phyloP scores from a whole-genome alignment of 805 yeast species.

The Cyberlindnera subsufficiens region DNA sequence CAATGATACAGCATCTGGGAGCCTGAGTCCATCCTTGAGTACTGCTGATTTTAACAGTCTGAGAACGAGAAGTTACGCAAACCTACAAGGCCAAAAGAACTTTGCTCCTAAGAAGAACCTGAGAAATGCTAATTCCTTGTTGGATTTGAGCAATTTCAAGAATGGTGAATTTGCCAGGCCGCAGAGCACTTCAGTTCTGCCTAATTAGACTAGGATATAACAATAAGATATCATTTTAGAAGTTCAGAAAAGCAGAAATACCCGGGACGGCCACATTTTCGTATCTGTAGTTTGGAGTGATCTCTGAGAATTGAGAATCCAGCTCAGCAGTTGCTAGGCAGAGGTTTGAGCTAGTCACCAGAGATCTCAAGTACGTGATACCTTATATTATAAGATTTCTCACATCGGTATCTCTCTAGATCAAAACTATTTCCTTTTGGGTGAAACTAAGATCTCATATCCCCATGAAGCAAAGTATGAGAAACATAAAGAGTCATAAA shows the following conservation, averaged over 20 bases:
- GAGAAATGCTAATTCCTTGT: conserved; percentile 12
- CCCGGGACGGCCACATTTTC: too few species aligned
- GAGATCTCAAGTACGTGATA: too few species aligned
- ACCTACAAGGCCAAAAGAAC: conserved; percentile 9
- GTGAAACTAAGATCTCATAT: too few species aligned
- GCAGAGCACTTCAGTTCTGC: conserved; percentile 3
- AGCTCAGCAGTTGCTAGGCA: too few species aligned
- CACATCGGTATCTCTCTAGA: too few species aligned
- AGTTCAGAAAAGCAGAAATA: neutral
- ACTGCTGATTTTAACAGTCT: conserved; percentile 11
- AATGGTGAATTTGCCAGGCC: conserved; percentile 2
- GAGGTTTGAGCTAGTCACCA: too few species aligned
- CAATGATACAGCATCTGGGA: conserved; percentile 14
- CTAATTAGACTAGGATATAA: neutral
- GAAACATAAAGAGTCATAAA: too few species aligned
- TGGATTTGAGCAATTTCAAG: conserved; percentile 19
- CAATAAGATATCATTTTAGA: neutral
- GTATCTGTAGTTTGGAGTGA: too few species aligned
- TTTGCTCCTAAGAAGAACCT: conserved; percentile 13
- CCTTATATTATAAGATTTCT: too few species aligned
- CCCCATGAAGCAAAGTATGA: too few species aligned
- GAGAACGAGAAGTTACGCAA: conserved; percentile 22
- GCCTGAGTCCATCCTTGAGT: conserved; percentile 17
- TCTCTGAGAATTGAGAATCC: too few species aligned
- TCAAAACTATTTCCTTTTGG: too few species aligned